phyloP scores from a whole-genome alignment of 2,329 filamentous ascomycete genomes.

The Tympanopsis confertula region DNA sequence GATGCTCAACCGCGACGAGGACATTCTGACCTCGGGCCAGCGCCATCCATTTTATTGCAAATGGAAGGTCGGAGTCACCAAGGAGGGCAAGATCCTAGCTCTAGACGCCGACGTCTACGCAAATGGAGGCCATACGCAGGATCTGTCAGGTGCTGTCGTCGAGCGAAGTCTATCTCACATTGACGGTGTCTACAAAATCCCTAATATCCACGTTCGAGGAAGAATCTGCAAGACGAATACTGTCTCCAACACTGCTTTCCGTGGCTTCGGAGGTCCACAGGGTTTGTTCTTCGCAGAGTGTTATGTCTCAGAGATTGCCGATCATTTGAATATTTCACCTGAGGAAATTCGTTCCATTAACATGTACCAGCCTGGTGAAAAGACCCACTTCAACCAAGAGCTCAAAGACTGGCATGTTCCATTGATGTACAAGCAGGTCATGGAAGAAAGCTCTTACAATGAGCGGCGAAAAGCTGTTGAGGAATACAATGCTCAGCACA shows the following conservation, averaged over 20 bases:
- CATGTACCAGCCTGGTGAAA: constrained; percentile 67
- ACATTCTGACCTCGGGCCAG: constrained; percentile 85
- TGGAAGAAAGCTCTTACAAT: constrained; percentile 63
- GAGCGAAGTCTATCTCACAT: constrained; percentile 79
- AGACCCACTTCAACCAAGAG: constrained; percentile 83
- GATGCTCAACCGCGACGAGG: constrained; percentile 94
- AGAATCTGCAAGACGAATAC: constrained; percentile 90
- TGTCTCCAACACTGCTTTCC: constrained; percentile 93
- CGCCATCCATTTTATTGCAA: constrained; percentile 80
- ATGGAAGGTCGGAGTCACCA: constrained; percentile 94
- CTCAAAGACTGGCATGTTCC: constrained; percentile 91
- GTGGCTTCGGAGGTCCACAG: constrained; percentile 91
- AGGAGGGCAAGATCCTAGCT: constrained; percentile 82
- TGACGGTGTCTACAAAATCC: constrained; percentile 81
- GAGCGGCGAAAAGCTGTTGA: constrained; percentile 58
- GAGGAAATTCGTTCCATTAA: constrained; percentile 78
- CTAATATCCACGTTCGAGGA: constrained; percentile 74
- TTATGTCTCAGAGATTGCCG: constrained; percentile 83
- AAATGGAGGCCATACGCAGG: constrained; percentile 76
- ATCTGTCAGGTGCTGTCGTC: constrained; percentile 64
- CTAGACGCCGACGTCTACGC: constrained; percentile 82
- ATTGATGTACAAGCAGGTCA: constrained; percentile 84
- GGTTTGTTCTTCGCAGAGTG: constrained; percentile 88
- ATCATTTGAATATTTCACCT: constrained; percentile 72
- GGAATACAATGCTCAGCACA: constrained; percentile 73